Base-by-base conservation (phyloP, 305 asterid species). In the Stenogyne calaminthoides region DNA sequence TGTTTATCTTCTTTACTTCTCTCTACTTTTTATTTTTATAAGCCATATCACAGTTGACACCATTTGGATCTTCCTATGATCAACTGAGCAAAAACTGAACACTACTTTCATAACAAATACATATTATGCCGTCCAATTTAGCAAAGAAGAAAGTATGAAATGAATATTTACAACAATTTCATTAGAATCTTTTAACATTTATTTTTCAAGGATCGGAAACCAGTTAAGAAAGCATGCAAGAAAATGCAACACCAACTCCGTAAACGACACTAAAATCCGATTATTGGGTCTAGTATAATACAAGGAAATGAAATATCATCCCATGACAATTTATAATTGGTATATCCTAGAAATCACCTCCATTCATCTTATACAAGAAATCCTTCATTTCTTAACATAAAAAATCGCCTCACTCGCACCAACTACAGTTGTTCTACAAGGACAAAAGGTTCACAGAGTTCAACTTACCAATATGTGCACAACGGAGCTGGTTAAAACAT, bases 391-490 rank as follows among this genome's bases (percentile, higher is more conserved):
- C 60, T 11, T 61, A 58, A 27, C 40, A 27, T 56, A 56, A 56
- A 22, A 16, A 22, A 77, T 15, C 19, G 39, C 55, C 57, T 61
- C 75, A 54, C 14, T 37, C 18, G 58, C 77, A 25, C 40, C 61
- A 72, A 36, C 65, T 40, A 18, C 40, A 37, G 10, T 63, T n/a
- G 32, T 71, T 29, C 49, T 42, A n/a, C 27, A 29, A 54, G 57
- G 15, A 37, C 6, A 27, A 19, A 54, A 18, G 16, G 20, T 16
- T 49, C 12, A 18, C 54, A 64, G 12, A 11, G 65, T 68, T 25
- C 15, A 59, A 34, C 66, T 67, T 73, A 73, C 64, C 72, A 7
- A 7, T 56, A n/a, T 69, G 64, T 69, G 72, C 76, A 78, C 79
- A 69, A 39, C 11, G 3, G 32, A 67, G 49, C 37, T 19, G 49